Base-by-base conservation (phyloP, 2,329 filamentous ascomycete genomes). In the Hypoxylon sp. region DNA sequence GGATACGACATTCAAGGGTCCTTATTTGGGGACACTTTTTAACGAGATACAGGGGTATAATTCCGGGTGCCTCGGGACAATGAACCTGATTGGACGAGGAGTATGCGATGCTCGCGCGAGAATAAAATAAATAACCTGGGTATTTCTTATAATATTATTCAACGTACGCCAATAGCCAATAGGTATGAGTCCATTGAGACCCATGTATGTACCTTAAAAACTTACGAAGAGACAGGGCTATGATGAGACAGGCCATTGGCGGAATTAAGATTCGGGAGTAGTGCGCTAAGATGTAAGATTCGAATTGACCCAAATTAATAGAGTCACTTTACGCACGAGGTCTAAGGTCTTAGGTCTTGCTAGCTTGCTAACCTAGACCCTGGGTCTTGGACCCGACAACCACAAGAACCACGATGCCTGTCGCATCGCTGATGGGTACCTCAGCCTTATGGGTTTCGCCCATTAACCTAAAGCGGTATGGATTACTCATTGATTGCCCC, bases 391-490 rank as follows among this genome's bases (percentile, higher is more conserved):
- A n/a, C 17, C 37, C 37, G 37, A 41, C 6, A 41, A 41, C 5
- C 37, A 19, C 6, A 20, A 17, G 2, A 19, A 41, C 22, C 19
- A n/a, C 32, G 4, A 41, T 52, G 34, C 32, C 49, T 37, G 28
- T 50, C 49, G 13, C 48, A 37, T 41, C 30, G 20, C 32, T 39
- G 24, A 41, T 37, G 26, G 26, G 5, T 3, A 2, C 47, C 50
- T 66, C 63, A 66, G 63, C 63, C 63, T 56, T 66, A 66, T 54
- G 17, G 43, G 10, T 26, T 37, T 20, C 10, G 30, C 30, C 37
- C 46, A 28, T 24, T 32, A 17, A 44, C 50, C 56, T 3, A 51
- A 63, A 66, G 6, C 3, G 59, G 56, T 50, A 22, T 57, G 63
- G 59, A 19, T 13, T 19, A 26, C 20, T n/a, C 46, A 8, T 7